Conservation (phyloP, 75 land plant species). For the Adiantum capillusveneris region DNA sequence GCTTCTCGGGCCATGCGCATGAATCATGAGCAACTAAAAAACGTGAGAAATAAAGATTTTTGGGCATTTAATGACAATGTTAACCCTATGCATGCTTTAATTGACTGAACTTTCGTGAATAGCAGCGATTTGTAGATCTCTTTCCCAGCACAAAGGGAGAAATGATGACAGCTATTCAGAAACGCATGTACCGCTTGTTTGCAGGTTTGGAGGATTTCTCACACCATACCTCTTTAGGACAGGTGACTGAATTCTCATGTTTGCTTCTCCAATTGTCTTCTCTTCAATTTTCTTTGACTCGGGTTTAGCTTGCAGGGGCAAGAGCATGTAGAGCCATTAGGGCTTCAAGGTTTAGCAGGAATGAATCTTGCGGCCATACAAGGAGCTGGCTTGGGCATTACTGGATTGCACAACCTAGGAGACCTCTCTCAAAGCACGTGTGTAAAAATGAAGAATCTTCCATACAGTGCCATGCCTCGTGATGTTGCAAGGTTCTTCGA, state of each 20-base stretch:
- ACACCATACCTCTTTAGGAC: slow-evolving; percentile 17
- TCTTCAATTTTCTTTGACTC: background rate
- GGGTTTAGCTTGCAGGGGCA: slow-evolving; percentile 3
- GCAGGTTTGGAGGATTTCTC: slow-evolving; percentile 29
- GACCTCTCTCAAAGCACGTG: slow-evolving; percentile 25
- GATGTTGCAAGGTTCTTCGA: slow-evolving; percentile 77
- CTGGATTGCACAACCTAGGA: slow-evolving; percentile 22
- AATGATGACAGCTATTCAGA: slow-evolving; percentile 41
- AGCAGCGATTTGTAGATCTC: slow-evolving; percentile 37
- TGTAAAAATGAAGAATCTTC: slow-evolving; percentile 66
- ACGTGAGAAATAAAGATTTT: slow-evolving; percentile 7
- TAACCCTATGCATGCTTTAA: background rate
- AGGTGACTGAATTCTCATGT: slow-evolving; percentile 13
- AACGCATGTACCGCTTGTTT: slow-evolving; percentile 31
- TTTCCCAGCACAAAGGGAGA: slow-evolving; percentile 39
- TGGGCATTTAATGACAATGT: background rate
- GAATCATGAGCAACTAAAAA: slow-evolving; percentile 30
- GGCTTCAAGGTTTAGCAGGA: slow-evolving; percentile 33
- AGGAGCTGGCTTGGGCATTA: slow-evolving; percentile 33
- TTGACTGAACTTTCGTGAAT: background rate
- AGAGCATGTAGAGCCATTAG: slow-evolving; percentile 4
- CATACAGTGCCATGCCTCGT: slow-evolving; percentile 58
- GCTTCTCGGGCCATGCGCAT: slow-evolving; percentile 37
- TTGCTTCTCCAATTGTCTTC: too few species aligned
- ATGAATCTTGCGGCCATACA: slow-evolving; percentile 38